Base-by-base conservation (phyloP, 192 early-diverging fungal genomes). In the Coemansia sp. region DNA sequence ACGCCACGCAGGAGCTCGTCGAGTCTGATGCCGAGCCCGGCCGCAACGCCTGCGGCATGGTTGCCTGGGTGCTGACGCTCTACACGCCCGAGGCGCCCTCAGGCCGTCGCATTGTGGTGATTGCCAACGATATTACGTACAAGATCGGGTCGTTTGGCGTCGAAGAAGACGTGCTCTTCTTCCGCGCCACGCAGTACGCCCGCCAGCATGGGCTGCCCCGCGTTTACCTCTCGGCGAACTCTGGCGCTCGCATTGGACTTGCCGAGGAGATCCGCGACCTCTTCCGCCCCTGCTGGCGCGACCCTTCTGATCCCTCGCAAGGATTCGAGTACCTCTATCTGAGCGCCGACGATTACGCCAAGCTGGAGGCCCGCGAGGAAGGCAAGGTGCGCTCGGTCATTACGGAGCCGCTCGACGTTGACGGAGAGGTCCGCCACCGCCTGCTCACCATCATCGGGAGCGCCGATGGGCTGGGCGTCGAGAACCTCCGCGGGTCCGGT, bases 71-170 rank as follows among this genome's bases (percentile, higher is more conserved):
- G 34, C 85, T 96, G 62, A 91, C 89, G 11, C 71, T 97, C 67
- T 89, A 85, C 64, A 98, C 97, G 11, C 97, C 97, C 61, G 94
- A 98, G 80, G 93, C 93, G 77, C 96, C 97, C 31, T 83, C 87
- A n/a, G 92, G 92, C 33, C 90, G 96, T 34, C 83, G 86, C 41
- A 86, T 99, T 33, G 89, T 98, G 61, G 93, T 98, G 19, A 92
- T 99, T 84, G 95, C 95, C 70, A 99, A 99, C 85, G 97, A 99
- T 75, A 97, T 99, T 64, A 99, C 97, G 11, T 95, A 87, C 83
- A 91, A 94, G 78, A 97, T 94, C 69, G 97, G 97, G 33, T 95
- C 97, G 36, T 99, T 99, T 75, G 97, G 97, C 59, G 90, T 94
- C 3, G 87, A 81, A 39, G 97, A 99, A 81, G 97, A 99, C 75